Conservation (phyloP, 2,329 filamentous ascomycete species). For the Diplodia seriata region DNA sequence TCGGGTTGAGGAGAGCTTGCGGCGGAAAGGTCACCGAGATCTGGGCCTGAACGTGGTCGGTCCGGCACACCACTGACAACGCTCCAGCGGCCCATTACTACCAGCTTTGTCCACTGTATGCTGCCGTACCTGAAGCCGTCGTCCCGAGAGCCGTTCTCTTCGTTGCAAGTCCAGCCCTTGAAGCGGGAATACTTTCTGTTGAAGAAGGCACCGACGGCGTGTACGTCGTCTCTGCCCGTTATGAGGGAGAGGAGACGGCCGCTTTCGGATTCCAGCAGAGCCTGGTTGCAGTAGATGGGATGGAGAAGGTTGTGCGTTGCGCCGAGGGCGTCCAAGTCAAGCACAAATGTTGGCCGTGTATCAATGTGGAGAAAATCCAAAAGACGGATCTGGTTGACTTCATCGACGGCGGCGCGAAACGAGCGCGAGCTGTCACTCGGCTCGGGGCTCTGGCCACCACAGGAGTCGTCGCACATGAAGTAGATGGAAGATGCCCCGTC, state of each 20-base stretch:
- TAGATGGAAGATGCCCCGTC: constrained; percentile 9
- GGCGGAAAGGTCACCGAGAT: background rate
- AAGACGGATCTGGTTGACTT: constrained; percentile 35
- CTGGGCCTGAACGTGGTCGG: background rate
- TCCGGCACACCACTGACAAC: constrained; percentile 42
- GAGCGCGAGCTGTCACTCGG: background rate
- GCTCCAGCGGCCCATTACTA: constrained; percentile 37
- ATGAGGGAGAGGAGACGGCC: constrained; percentile 37
- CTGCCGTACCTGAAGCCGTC: constrained; percentile 38
- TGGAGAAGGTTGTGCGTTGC: constrained; percentile 16
- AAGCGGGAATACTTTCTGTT: constrained; percentile 39
- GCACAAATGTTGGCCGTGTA: constrained; percentile 40
- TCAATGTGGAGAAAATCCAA: constrained; percentile 40
- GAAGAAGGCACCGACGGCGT: constrained; percentile 35
- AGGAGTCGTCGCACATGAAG: constrained; percentile 16
- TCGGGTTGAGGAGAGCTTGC: background rate
- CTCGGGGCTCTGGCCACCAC: background rate
- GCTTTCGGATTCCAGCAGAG: constrained; percentile 35
- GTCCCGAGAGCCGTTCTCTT: constrained; percentile 33
- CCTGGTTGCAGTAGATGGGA: constrained; percentile 40
- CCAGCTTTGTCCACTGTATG: constrained; percentile 41
- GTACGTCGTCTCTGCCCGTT: constrained; percentile 35
- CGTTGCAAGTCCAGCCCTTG: constrained; percentile 38
- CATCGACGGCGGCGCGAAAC: constrained; percentile 15
- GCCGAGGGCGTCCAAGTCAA: constrained; percentile 34